These are phyloP conservation scores for Lepidium didymum DNA, from an alignment of 345 rosid species.

Conservation along the genomic window DNA sequence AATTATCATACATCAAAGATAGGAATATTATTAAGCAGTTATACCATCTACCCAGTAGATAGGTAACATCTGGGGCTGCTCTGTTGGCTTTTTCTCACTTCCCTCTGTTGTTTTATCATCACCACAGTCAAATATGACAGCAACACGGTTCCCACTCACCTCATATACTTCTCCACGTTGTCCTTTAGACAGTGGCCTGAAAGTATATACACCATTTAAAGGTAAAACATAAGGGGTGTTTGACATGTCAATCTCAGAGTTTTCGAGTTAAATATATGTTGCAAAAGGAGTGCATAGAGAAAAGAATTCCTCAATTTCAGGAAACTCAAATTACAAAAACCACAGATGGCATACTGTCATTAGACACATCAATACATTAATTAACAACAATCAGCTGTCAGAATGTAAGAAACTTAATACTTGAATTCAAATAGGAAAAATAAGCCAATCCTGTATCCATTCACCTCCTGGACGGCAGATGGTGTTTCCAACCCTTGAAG, in stretches of 20 bases:
- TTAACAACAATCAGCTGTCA: neutral
- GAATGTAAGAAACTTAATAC: neutral
- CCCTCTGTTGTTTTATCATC: slow-evolving; percentile 33
- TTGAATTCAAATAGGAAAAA: neutral
- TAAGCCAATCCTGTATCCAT: slow-evolving; percentile 2
- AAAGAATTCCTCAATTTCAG: slow-evolving; percentile 6
- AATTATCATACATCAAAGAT: slow-evolving; percentile 4
- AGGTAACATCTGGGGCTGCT: slow-evolving; percentile 39
- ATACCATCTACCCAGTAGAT: slow-evolving; percentile 82
- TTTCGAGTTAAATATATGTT: neutral
- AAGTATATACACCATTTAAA: slow-evolving; percentile 21
- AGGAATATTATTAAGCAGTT: neutral
- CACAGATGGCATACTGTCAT: slow-evolving; percentile 1
- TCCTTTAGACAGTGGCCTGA: slow-evolving; percentile 70
- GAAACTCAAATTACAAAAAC: slow-evolving; percentile 3
- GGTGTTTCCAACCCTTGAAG: neutral
- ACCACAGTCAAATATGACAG: slow-evolving; percentile 60
- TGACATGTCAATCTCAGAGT: neutral
- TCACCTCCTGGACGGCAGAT: neutral
- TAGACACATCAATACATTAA: neutral
- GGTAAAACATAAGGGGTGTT: neutral
- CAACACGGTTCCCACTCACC: slow-evolving; percentile 68
- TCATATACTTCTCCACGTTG: slow-evolving; percentile 87
- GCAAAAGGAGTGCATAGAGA: neutral
- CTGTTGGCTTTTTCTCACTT: slow-evolving; percentile 37